Base-by-base conservation (phyloP, 495 filamentous ascomycete species). In the Friedmanniomyces endolithicus region DNA sequence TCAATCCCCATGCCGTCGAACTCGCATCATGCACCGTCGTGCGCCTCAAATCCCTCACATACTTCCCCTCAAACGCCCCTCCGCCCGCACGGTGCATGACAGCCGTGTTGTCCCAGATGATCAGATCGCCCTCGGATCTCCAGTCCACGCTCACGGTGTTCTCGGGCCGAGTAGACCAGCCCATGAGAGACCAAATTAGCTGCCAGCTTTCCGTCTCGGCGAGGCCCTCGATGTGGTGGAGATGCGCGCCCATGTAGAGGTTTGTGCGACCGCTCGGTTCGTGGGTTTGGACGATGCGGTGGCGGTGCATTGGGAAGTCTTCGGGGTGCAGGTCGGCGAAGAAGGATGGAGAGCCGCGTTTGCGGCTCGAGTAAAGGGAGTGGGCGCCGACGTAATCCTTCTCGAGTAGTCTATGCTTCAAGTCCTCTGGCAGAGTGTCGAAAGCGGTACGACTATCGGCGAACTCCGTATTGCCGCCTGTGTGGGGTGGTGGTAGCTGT, bases 91-190 rank as follows among this genome's bases (percentile, higher is more conserved):
- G 67, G 59, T 83, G 79, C 68, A 80, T 67, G 31, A 77, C 74
- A 24, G 67, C 70, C 0, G 74, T 73, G 59, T 82, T 83, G 53
- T 83, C 80, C 55, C 55, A 83, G 22, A 80, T 72, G 8, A 81
- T 64, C 61, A 81, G 50, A 61, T 81, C 80, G 0, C 76, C 70
- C 0, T 63, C 53, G 11, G 69, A 55, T 41, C 73, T 51, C 78
- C 80, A 82, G 33, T 64, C 59, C 4, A 81, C 70, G 1, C 64
- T 68, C 6, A 76, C 41, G 0, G 68, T 66, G 61, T 77, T 76
- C 50, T 76, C 73, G 0, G 72, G 66, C 68, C 78, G 72, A 8
- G 71, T 75, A 1, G 70, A 69, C 54, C 77, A 76, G 1, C 52
- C 53, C 41, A 74, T 74, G 33, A 83, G 63, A 14, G 52, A 57